A percentile compares a stretch with the other conserved stretches of the same genome.
phyloP scores from a whole-genome alignment of 208 protist genomes.

The Tritrichomonas musculus region DNA sequence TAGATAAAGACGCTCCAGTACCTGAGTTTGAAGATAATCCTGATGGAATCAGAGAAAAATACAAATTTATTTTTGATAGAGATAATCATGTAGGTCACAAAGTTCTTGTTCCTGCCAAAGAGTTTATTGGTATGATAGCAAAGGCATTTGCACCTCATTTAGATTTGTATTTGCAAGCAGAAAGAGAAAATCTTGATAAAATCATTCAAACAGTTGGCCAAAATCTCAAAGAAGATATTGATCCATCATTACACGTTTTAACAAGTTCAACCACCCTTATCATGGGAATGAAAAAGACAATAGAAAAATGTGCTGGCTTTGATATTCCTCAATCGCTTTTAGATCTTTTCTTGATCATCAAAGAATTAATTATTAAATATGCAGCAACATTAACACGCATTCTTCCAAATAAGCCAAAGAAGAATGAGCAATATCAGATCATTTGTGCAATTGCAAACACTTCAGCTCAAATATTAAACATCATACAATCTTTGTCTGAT shows the following conservation, averaged over 20 bases:
- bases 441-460: slow-evolving; percentile 11
- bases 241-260: background rate
- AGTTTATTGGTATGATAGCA: background rate
- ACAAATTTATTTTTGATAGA: background rate
- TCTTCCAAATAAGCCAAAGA: background rate
- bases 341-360: background rate
- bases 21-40: background rate
- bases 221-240: background rate
- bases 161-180: background rate
- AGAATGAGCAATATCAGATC: background rate
- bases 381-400: background rate
- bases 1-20: background rate
- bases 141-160: background rate
- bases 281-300: background rate
- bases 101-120: background rate
- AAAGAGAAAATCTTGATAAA: background rate
- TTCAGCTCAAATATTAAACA: background rate
- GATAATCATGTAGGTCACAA: background rate
- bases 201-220: background rate
- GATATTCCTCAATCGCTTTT: background rate
- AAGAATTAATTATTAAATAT: background rate
- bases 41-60: background rate
- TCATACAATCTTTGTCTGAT: background rate
- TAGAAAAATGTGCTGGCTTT: slow-evolving; percentile 21
- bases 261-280: background rate